Base-by-base conservation (phyloP, 192 early-diverging fungal species). In the Pilaira anomala region DNA sequence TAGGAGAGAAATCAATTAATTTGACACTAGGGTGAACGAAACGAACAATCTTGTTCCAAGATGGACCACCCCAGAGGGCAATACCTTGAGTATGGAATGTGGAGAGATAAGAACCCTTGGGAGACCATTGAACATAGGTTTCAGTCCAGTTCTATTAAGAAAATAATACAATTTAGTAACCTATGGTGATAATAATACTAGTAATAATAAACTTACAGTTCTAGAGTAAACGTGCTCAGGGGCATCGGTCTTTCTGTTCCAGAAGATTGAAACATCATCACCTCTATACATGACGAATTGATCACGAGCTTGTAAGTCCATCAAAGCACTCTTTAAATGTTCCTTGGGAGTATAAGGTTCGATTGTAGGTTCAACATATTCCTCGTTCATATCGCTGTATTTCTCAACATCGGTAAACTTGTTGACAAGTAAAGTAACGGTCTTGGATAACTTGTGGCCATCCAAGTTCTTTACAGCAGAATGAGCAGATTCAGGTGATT, bases 41-140 rank as follows among this genome's bases (percentile, higher is more conserved):
- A 24, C 93, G 89, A 65, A 88, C 81, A 59, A 98, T 90, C 79
- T 94, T 91, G 68, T 85, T 87, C 89, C 91, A 97, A 45, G 85
- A 86, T 19, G 88, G 84, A 24, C 96, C 96, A 71, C 97, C 95
- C 97, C 97, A 99, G 65, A 99, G 83, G 26, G 83, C 94, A 49
- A 98, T 86, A 61, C 97, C 97, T 73, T 90, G 92, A 54, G 83
- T 80, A 71, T 99, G 97, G 83, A 96, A 87, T 19, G 97, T 96
- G 40, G 90, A 83, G 54, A 99, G 80, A 76, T 93, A 99, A 19
- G 91, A 89, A 44, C 97, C 97, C 25, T 87, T 77, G 11, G 97
- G 93, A 26, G 97, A 99, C 94, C 96, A 99, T 64, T 89, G 78
- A 41, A 95, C 85, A 67, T 93, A 94, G 53, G 87, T 87, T 69